phyloP scores from a whole-genome alignment of 2,329 filamentous ascomycete genomes.

The Monosporascus sp. region DNA sequence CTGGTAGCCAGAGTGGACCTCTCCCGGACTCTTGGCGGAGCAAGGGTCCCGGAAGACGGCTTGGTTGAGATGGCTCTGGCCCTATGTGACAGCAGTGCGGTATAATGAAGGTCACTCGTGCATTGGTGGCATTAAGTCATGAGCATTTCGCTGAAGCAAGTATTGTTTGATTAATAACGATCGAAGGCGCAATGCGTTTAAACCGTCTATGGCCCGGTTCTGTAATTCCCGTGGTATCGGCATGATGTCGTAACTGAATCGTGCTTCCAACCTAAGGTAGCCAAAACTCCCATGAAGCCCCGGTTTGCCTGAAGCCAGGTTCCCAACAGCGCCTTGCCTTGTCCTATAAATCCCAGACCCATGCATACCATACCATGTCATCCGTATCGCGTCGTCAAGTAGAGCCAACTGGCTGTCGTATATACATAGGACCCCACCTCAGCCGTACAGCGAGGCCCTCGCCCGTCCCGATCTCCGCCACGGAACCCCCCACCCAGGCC shows the following conservation, averaged over 20 bases:
- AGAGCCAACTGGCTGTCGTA: not conserved
- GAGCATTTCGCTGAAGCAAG: no score
- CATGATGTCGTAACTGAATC: not conserved
- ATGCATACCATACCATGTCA: not conserved
- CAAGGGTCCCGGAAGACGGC: constrained; percentile 56
- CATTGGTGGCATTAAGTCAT: no score
- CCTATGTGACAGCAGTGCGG: no score
- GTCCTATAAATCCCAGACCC: no score
- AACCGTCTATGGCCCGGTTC: no score
- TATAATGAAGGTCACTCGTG: constrained; percentile 6
- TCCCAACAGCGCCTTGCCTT: not conserved
- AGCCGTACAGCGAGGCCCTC: no score
- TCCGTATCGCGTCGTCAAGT: not conserved
- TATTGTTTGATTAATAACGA: no score
- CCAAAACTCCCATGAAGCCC: not conserved
- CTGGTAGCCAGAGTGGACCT: constrained; percentile 38
- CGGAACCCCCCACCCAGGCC: not conserved
- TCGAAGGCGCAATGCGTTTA: no score
- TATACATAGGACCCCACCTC: no score
- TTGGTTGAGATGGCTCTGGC: constrained; percentile 39
- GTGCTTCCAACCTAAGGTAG: not conserved
- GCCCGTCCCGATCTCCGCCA: no score
- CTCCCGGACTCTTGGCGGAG: constrained; percentile 60
- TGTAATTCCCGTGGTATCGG: not conserved
- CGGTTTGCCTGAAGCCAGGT: not conserved